Percentiles rank a stretch among this genome's conserved stretches.
These are phyloP conservation scores for Iris pallida DNA, from an alignment of 116 monocot genomes.

Conservation along the genomic window DNA sequence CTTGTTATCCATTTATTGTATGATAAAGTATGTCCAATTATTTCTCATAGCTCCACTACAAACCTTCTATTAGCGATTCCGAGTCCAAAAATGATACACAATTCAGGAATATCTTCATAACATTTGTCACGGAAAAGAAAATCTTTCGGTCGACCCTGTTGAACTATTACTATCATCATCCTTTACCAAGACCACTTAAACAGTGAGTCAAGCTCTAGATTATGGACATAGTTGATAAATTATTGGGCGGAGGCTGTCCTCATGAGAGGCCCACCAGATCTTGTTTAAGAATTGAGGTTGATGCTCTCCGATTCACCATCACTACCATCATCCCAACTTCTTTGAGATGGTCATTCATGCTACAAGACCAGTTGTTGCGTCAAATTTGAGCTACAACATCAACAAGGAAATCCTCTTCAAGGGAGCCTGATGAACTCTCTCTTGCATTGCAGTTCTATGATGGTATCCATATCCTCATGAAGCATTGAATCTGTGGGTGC, in stretches of 20 bases:
- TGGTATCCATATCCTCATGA: constrained; percentile 75
- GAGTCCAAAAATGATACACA: too few species aligned
- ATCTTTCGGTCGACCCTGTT: too few species aligned
- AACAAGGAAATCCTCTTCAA: constrained; percentile 52
- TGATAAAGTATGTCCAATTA: too few species aligned
- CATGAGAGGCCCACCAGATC: constrained; percentile 83
- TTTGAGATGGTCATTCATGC: constrained; percentile 5
- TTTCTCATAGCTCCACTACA: too few species aligned
- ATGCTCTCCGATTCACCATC: constrained; percentile 80
- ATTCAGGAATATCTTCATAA: too few species aligned
- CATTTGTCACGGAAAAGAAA: too few species aligned
- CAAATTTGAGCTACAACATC: constrained; percentile 19
- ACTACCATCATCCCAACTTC: constrained; percentile 48
- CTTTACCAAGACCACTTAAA: neutral
- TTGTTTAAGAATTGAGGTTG: constrained; percentile 74
- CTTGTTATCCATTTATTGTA: too few species aligned
- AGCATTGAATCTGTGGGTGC: constrained; percentile 27
- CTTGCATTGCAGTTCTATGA: constrained; percentile 83
- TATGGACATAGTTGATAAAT: constrained; percentile 67
- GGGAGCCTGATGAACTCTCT: constrained; percentile 69
- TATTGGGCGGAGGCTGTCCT: constrained; percentile 61
- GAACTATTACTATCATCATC: neutral
- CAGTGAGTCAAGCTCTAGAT: constrained; percentile 26
- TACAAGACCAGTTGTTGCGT: constrained; percentile 4
- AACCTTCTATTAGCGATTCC: too few species aligned